Percentiles rank a stretch among this genome's conserved stretches.
phyloP scores from a whole-genome alignment of 2,329 filamentous ascomycete species.

The Cryphonectria japonica region DNA sequence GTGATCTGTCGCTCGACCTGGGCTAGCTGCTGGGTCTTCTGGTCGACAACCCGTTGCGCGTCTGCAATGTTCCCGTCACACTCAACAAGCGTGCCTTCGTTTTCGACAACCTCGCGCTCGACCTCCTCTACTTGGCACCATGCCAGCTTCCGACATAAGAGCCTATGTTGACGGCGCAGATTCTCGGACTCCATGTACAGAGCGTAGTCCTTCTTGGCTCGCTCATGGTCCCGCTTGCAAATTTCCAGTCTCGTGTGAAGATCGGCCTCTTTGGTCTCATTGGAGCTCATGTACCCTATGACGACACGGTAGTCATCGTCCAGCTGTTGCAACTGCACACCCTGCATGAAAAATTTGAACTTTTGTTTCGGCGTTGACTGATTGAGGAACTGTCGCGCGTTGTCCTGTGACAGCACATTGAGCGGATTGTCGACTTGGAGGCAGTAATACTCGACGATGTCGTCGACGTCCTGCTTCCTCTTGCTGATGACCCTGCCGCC shows the following conservation, averaged over 20 bases:
- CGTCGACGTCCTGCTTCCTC: constrained; percentile 85
- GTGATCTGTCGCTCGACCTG: constrained; percentile 49
- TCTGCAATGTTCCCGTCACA: constrained; percentile 51
- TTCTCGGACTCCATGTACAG: constrained; percentile 68
- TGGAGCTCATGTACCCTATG: constrained; percentile 76
- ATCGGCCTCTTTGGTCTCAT: constrained; percentile 64
- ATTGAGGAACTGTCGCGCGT: constrained; percentile 90
- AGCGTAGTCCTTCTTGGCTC: constrained; percentile 67
- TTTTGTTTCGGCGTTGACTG: constrained; percentile 81
- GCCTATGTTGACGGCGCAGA: constrained; percentile 63
- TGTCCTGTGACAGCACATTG: constrained; percentile 94
- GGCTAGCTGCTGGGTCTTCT: constrained; percentile 47
- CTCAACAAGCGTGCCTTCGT: constrained; percentile 43
- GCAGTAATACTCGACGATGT: constrained; percentile 90
- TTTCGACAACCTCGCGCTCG: constrained; percentile 57
- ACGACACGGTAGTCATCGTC: constrained; percentile 90
- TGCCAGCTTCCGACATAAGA: constrained; percentile 69
- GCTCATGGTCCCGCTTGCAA: constrained; percentile 61
- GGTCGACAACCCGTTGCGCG: constrained; percentile 40
- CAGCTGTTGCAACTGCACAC: constrained; percentile 89
- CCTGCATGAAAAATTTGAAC: constrained; percentile 95
- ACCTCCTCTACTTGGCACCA: constrained; percentile 86
- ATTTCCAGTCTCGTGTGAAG: constrained; percentile 66
- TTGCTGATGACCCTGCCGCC: constrained; percentile 73
- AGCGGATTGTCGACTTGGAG: constrained; percentile 96